These are phyloP conservation scores for Taiozyma sp. DNA, from an alignment of 1,139 yeast species.

Conservation along the genomic window DNA sequence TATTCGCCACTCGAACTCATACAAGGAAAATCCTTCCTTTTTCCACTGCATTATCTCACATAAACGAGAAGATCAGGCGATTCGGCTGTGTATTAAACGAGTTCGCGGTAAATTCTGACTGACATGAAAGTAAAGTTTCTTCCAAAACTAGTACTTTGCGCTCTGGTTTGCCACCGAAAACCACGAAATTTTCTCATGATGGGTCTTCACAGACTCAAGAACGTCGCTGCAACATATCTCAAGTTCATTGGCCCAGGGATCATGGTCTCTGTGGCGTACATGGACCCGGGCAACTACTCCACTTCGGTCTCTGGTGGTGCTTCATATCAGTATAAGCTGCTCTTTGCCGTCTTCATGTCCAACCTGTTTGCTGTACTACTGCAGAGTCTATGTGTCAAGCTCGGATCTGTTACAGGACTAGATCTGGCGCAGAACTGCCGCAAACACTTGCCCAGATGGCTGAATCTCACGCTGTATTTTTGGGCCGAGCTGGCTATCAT, in stretches of 20 bases:
- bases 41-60: neutral
- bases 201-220: neutral
- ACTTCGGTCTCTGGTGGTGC: conserved; percentile 95
- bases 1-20: no score
- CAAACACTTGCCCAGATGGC: conserved; percentile 58
- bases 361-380: conserved; percentile 84
- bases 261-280: conserved; percentile 92
- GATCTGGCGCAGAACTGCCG: conserved; percentile 88
- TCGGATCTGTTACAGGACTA: conserved; percentile 88
- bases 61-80: neutral
- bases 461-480: conserved; percentile 59
- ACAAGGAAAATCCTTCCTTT: no score
- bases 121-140: neutral
- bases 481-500: conserved; percentile 87
- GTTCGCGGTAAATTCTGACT: neutral
- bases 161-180: no score
- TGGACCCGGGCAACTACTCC: conserved; percentile 97
- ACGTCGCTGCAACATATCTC: conserved; percentile 39
- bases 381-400: conserved; percentile 77
- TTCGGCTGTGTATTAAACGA: neutral
- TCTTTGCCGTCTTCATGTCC: conserved; percentile 76
- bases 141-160: no score
- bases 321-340: conserved; percentile 73
- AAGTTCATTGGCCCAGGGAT: conserved; percentile 88
- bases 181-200: neutral